These are phyloP conservation scores for Pythium diclinum DNA, from an alignment of 352 stramenopile species.

Conservation along the genomic window DNA sequence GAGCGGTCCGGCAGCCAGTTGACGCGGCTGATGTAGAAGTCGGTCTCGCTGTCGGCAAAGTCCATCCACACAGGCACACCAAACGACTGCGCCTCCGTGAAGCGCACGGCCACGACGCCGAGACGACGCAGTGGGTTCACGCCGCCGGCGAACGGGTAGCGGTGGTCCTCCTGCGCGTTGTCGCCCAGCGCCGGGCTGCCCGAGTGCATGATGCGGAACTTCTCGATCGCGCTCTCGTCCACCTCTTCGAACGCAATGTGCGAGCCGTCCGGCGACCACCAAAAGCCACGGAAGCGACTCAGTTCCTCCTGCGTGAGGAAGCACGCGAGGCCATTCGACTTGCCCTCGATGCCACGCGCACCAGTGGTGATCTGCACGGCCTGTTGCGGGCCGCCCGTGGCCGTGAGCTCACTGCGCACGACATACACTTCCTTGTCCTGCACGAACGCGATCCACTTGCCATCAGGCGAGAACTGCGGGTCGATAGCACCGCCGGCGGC, in stretches of 20 bases:
- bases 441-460: slow-evolving; percentile 92
- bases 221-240: slow-evolving; percentile 92
- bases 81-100: slow-evolving; percentile 28
- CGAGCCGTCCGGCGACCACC: slow-evolving; percentile 90
- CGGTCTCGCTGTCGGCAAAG: slow-evolving; percentile 46
- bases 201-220: slow-evolving; percentile 95
- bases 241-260: slow-evolving; percentile 90
- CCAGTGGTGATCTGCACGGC: slow-evolving; percentile 75
- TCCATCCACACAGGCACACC: slow-evolving; percentile 72
- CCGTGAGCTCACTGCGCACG: slow-evolving; percentile 48
- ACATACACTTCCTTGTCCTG: slow-evolving; percentile 94
- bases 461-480: slow-evolving; percentile 92
- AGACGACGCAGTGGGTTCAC: slow-evolving; percentile 89
- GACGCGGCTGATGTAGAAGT: slow-evolving; percentile 92
- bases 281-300: slow-evolving; percentile 95
- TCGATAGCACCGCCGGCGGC: slow-evolving; percentile 87
- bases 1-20: slow-evolving; percentile 94
- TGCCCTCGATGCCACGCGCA: slow-evolving; percentile 58
- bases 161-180: slow-evolving; percentile 71
- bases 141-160: slow-evolving; percentile 93
- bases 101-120: slow-evolving; percentile 58
- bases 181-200: slow-evolving; percentile 66
- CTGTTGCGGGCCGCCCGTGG: slow-evolving; percentile 32
- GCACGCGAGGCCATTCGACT: slow-evolving; percentile 94
- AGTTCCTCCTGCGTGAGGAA: slow-evolving; percentile 98